Base-by-base conservation (phyloP, 2,329 filamentous ascomycete species). In the Phaeosphaeriaceae sp. region DNA sequence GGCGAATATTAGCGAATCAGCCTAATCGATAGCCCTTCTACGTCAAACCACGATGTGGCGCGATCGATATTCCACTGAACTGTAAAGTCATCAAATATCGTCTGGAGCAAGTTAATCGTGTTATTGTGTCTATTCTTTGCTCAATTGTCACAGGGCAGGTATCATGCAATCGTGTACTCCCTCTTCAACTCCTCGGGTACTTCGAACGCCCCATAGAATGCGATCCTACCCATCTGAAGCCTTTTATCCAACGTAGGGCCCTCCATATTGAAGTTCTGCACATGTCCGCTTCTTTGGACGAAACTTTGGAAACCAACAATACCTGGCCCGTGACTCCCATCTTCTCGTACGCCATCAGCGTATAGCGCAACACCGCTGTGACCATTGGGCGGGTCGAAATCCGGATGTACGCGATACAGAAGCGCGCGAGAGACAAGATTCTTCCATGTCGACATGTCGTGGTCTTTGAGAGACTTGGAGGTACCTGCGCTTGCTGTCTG, bases 321-420 rank as follows among this genome's bases (percentile, higher is more conserved):
- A n/a, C 61, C 65, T 1, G 59, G 58, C 6, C 66, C 65, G 8
- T 55, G 21, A 4, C 56, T 64, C 0, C 65, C 63, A 53, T 70
- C 64, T 24, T 71, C 59, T 26, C 63, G 58, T 6, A 46, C 35
- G 0, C 67, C 65, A 26, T 69, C 54, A 1, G 60, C 60, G 40
- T 66, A 68, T 1, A 71, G 40, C 15, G 66, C 68, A 21, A 63
- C 56, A 2, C 68, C 68, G 56, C 68, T 71, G 54, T 68, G 61
- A 1, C 66, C 68, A 21, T 54, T 65, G 2, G 67, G 67, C 0
- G 61, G 61, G 40, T 70, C 63, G 26, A 69, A 66, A n/a, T 68
- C 65, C 0, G 61, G 63, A 23, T 51, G 43, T 1, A 70, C 59
- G 7, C 68, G 60, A 19, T 69, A 70, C 5, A 70, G 55, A 1